Evolutionary conservation across 1,284 basidiomycete genomes (phyloP).

Genomic region (Rugosomyces carneus): DNA sequence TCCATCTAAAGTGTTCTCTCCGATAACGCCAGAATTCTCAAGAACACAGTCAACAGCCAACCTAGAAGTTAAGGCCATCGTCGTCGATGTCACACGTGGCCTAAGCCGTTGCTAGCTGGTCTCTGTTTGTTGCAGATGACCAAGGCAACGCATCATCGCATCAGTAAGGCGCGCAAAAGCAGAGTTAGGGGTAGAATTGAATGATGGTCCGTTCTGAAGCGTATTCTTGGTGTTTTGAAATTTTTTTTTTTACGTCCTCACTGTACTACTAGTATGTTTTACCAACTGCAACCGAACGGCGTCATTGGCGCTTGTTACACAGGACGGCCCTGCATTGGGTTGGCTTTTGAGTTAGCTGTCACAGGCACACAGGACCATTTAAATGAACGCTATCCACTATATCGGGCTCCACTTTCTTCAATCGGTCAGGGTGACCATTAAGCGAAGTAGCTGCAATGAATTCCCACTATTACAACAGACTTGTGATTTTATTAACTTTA

Average conservation of each 20-base stretch:
- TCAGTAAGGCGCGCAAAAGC: conserved; percentile 7
- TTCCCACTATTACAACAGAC: conserved; percentile 8
- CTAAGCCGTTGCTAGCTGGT: conserved; percentile 8
- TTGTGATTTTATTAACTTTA: conserved; percentile 11
- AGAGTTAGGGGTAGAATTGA: neutral
- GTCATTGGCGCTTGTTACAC: neutral
- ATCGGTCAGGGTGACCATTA: conserved; percentile 13
- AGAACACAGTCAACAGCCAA: conserved; percentile 1
- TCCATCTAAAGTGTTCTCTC: conserved; percentile 18
- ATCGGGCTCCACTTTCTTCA: conserved; percentile 12
- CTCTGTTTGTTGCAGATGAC: conserved; percentile 7
- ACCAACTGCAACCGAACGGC: too few species aligned
- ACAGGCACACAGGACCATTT: conserved; percentile 16
- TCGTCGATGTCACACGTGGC: conserved; percentile 9
- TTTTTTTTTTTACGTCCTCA: neutral
- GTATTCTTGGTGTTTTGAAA: neutral
- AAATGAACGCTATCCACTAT: conserved; percentile 11
- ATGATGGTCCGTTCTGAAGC: neutral
- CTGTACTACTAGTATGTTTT: too few species aligned
- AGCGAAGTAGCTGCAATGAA: conserved; percentile 13
- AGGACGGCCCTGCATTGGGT: neutral
- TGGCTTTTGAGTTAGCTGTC: conserved; percentile 19
- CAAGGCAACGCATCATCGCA: conserved; percentile 12
- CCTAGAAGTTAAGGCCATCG: neutral
- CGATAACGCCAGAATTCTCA: conserved; percentile 20